A percentile compares a stretch with the other conserved stretches of the same genome.
Evolutionary conservation across 345 rosid genomes (phyloP).

Genomic region (Clausena lansium): DNA sequence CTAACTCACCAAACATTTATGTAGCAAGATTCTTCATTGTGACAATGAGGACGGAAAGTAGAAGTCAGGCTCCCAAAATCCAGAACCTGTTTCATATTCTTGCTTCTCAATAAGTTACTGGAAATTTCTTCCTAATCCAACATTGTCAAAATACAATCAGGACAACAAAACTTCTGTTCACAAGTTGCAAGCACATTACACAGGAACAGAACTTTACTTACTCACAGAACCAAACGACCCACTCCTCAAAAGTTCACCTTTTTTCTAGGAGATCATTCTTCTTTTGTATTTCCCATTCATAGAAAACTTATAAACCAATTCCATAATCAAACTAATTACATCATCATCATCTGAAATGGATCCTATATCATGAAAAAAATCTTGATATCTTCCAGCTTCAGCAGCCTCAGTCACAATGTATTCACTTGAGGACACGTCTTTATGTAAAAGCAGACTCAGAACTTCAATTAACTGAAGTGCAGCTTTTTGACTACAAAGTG

Average conservation of each 20-base stretch:
- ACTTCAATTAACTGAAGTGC: not conserved
- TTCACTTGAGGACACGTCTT: not conserved
- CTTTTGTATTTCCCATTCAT: conserved; percentile 50
- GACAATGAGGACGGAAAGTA: too few relatives aligned
- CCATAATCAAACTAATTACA: not conserved
- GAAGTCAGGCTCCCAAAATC: too few relatives aligned
- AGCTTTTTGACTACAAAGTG: not conserved
- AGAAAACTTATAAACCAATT: conserved; percentile 48
- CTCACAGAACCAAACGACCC: conserved; percentile 87
- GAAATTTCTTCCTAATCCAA: not conserved
- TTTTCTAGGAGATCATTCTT: conserved; percentile 55
- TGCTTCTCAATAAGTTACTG: not conserved
- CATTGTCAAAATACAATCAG: not conserved
- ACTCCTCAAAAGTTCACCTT: conserved; percentile 69
- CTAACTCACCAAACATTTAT: too few relatives aligned
- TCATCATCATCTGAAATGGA: conserved; percentile 1
- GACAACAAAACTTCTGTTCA: too few relatives aligned
- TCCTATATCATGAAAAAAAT: not conserved
- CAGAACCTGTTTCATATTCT: too few relatives aligned
- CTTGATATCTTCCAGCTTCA: not conserved
- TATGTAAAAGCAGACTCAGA: too few relatives aligned
- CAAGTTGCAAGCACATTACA: too few relatives aligned
- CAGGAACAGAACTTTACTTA: conserved; percentile 36
- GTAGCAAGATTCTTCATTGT: too few relatives aligned
- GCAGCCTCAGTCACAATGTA: too few relatives aligned